phyloP scores from a whole-genome alignment of 257 asterid genomes.

The Cynanchum wilfordii region DNA sequence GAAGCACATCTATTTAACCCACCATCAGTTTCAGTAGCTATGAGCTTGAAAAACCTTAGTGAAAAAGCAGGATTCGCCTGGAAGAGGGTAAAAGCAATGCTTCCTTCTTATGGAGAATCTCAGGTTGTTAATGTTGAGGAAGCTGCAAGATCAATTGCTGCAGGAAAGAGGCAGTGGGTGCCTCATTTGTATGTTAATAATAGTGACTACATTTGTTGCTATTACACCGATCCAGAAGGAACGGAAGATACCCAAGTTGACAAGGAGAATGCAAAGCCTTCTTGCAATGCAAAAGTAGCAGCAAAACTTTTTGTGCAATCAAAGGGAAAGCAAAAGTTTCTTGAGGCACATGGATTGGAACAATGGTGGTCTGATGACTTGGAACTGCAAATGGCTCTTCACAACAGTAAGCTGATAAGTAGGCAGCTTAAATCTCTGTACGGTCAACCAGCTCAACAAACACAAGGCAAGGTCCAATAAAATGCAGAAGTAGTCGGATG shows the following conservation, averaged over 20 bases:
- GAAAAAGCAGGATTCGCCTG: slow-evolving; percentile 73
- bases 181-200: slow-evolving; percentile 88
- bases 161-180: slow-evolving; percentile 69
- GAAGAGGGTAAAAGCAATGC: slow-evolving; percentile 63
- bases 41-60: slow-evolving; percentile 59
- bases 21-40: slow-evolving; percentile 87
- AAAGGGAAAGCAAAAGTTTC: slow-evolving; percentile 88
- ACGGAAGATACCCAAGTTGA: slow-evolving; percentile 26
- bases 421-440: slow-evolving; percentile 86
- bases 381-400: slow-evolving; percentile 68
- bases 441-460: slow-evolving; percentile 50
- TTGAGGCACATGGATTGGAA: slow-evolving; percentile 94
- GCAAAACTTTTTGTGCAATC: slow-evolving; percentile 80
- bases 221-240: slow-evolving; percentile 58
- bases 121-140: slow-evolving; percentile 19
- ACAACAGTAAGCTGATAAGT: slow-evolving; percentile 78
- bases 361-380: slow-evolving; percentile 99
- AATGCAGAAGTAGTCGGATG: background rate
- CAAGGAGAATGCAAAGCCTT: slow-evolving; percentile 63
- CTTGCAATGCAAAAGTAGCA: slow-evolving; percentile 28
- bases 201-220: slow-evolving; percentile 91
- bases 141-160: slow-evolving; percentile 18
- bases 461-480: slow-evolving; percentile 35
- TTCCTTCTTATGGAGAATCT: slow-evolving; percentile 41
- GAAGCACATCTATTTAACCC: slow-evolving; percentile 97